These are phyloP conservation scores for Phalaenopsis equestris DNA, from an alignment of 106 monocot genomes.

Conservation along the genomic window DNA sequence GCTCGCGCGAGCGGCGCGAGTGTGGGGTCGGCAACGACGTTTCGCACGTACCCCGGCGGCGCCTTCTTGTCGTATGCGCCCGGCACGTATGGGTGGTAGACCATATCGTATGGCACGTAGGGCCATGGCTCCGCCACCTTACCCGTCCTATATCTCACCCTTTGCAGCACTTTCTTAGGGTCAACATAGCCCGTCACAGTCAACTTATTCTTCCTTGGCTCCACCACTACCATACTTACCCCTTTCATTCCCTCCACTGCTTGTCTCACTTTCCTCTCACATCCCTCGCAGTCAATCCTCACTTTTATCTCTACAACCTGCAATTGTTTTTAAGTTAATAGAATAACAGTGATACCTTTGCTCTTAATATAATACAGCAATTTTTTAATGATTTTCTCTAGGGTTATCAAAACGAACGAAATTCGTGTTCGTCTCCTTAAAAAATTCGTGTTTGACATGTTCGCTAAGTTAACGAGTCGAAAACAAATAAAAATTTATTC, in stretches of 20 bases:
- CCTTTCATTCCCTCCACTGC: slow-evolving; percentile 23
- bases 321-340: not conserved
- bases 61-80: slow-evolving; percentile 25
- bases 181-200: slow-evolving; percentile 21
- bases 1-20: slow-evolving; percentile 22
- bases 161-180: slow-evolving; percentile 15
- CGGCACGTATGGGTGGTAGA: slow-evolving; percentile 17
- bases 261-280: slow-evolving; percentile 13
- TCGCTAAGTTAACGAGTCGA: too few relatives aligned
- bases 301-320: slow-evolving; percentile 25
- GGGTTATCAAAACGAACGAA: too few relatives aligned
- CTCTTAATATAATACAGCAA: too few relatives aligned
- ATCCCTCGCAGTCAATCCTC: slow-evolving; percentile 24
- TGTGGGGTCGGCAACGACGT: slow-evolving; percentile 12
- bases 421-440: too few relatives aligned
- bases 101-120: slow-evolving; percentile 22
- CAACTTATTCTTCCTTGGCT: slow-evolving; percentile 20
- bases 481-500: too few relatives aligned
- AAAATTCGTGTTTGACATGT: too few relatives aligned
- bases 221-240: slow-evolving; percentile 14
- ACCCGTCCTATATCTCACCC: slow-evolving; percentile 14
- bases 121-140: slow-evolving; percentile 18
- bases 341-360: too few relatives aligned
- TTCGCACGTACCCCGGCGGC: slow-evolving; percentile 21
- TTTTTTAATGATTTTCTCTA: too few relatives aligned